Conservation (phyloP, 352 stramenopile species). For the Phytophthora multivora region DNA sequence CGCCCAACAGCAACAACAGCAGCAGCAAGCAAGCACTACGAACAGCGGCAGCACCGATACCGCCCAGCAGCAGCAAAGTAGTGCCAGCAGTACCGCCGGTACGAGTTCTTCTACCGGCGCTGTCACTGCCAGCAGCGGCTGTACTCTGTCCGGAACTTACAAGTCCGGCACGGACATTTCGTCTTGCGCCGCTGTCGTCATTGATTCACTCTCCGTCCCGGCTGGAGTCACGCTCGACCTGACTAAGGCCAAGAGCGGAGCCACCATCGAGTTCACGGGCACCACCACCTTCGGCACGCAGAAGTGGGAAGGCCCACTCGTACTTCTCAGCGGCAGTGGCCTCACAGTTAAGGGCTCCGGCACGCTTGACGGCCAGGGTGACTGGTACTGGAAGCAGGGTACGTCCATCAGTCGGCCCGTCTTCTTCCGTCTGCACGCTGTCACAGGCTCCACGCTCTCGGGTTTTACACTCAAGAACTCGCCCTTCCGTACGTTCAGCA, state of each 20-base stretch:
- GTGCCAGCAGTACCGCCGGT: background rate
- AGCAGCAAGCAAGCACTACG: background rate
- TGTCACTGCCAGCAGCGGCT: background rate
- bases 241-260: constrained; percentile 27
- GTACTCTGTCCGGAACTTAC: constrained; percentile 32
- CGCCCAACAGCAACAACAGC: background rate
- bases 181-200: constrained; percentile 25
- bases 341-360: constrained; percentile 27
- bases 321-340: constrained; percentile 22
- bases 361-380: constrained; percentile 36
- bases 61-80: background rate
- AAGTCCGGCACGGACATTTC: constrained; percentile 34
- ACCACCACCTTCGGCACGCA: constrained; percentile 38
- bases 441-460: constrained; percentile 21
- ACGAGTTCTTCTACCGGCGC: background rate
- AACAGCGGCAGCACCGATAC: background rate
- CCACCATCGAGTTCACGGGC: constrained; percentile 34
- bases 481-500: constrained; percentile 28
- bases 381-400: constrained; percentile 41
- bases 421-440: constrained; percentile 12
- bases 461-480: constrained; percentile 39
- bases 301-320: constrained; percentile 35
- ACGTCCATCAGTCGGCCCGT: constrained; percentile 18
- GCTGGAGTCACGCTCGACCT: constrained; percentile 26
- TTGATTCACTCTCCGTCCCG: constrained; percentile 17